A percentile compares a stretch with the other conserved stretches of the same genome.
Evolutionary conservation across 164 flowering plant species (phyloP).

Genomic region (Houttuynia cordata): DNA sequence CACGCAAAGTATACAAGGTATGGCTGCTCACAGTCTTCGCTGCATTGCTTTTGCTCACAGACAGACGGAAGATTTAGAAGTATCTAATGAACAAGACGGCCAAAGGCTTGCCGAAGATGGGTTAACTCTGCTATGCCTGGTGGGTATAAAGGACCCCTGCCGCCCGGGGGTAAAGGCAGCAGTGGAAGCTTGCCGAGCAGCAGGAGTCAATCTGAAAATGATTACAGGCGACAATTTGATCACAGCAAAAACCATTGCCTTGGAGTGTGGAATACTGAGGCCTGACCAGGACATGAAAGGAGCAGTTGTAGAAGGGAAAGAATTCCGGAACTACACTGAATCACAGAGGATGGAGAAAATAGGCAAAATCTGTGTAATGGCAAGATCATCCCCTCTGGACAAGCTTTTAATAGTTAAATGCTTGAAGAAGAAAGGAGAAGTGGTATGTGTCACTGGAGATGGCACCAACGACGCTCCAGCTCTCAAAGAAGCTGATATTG

Average conservation of each 20-base stretch:
- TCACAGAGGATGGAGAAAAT: slow-evolving; percentile 25
- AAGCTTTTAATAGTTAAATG: slow-evolving; percentile 34
- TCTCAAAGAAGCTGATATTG: slow-evolving; percentile 30
- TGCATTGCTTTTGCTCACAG: slow-evolving; percentile 56
- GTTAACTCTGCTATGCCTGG: slow-evolving; percentile 20
- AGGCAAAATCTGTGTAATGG: slow-evolving; percentile 30
- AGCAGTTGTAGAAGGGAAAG: slow-evolving; percentile 26
- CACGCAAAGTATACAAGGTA: slow-evolving; percentile 29
- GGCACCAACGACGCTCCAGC: slow-evolving; percentile 40
- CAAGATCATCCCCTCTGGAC: slow-evolving; percentile 34
- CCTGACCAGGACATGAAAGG: slow-evolving; percentile 13
- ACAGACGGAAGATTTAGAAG: slow-evolving; percentile 4
- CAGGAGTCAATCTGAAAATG: slow-evolving; percentile 31
- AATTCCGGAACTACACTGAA: slow-evolving; percentile 23
- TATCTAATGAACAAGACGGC: neutral
- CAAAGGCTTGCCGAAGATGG: slow-evolving; percentile 10
- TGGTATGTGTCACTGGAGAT: slow-evolving; percentile 36
- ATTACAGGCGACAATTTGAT: slow-evolving; percentile 35
- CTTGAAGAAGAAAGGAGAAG: slow-evolving; percentile 30
- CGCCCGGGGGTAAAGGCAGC: slow-evolving; percentile 26
- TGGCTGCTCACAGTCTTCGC: slow-evolving; percentile 54
- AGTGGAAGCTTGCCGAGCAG: slow-evolving; percentile 18
- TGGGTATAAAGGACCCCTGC: slow-evolving; percentile 34
- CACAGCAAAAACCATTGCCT: slow-evolving; percentile 31
- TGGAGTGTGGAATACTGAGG: slow-evolving; percentile 24